Conservation (phyloP, 768 basidiomycete genomes). For the Mycena vulgaris region DNA sequence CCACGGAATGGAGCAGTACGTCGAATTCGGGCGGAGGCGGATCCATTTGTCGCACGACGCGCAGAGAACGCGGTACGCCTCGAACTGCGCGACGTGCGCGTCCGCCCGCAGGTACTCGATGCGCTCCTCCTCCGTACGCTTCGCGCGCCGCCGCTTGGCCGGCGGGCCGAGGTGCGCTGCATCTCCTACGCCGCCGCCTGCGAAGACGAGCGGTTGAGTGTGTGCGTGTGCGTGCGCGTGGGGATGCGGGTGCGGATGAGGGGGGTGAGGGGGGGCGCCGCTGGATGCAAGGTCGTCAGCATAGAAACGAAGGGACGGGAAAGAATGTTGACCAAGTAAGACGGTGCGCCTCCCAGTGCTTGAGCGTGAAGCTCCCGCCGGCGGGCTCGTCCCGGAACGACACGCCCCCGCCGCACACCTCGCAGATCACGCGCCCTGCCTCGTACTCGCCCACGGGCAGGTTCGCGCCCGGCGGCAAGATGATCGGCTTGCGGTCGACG, state of each 20-base stretch:
- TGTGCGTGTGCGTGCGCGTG: background rate
- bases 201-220: background rate
- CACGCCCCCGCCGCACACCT: slow-evolving; percentile 72
- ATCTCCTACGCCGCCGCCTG: too few species aligned
- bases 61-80: slow-evolving; percentile 83
- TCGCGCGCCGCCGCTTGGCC: slow-evolving; percentile 35
- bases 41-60: slow-evolving; percentile 91
- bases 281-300: too few species aligned
- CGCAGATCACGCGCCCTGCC: slow-evolving; percentile 76
- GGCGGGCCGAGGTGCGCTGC: too few species aligned
- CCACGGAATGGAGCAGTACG: slow-evolving; percentile 92
- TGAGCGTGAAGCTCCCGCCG: slow-evolving; percentile 71
- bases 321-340: too few species aligned
- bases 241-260: background rate
- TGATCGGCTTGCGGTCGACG: slow-evolving; percentile 31
- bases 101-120: slow-evolving; percentile 57
- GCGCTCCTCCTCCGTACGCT: slow-evolving; percentile 65
- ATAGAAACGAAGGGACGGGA: too few species aligned
- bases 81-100: slow-evolving; percentile 36
- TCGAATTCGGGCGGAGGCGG: slow-evolving; percentile 87
- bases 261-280: too few species aligned
- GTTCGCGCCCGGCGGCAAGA: slow-evolving; percentile 32
- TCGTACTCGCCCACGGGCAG: slow-evolving; percentile 68
- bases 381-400: slow-evolving; percentile 77
- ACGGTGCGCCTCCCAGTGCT: slow-evolving; percentile 81